A percentile compares a stretch with the other conserved stretches of the same genome.
phyloP scores from a whole-genome alignment of 2,329 filamentous ascomycete genomes.

The Clarireedia monteithiana region DNA sequence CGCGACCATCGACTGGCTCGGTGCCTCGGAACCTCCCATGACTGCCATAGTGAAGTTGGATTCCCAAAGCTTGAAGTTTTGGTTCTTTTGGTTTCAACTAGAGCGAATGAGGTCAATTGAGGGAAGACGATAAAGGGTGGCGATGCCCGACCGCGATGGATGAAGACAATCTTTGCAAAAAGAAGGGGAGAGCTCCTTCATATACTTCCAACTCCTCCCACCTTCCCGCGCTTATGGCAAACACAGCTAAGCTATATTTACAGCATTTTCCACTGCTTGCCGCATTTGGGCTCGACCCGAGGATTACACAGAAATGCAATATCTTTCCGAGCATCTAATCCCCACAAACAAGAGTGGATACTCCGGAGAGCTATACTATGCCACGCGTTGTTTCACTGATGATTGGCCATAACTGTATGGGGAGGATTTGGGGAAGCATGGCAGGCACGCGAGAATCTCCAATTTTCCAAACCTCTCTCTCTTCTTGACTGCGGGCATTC shows the following conservation, averaged over 20 bases:
- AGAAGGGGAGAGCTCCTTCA: neutral
- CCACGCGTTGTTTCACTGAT: neutral
- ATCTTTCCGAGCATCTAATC: neutral
- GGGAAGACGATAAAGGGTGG: neutral
- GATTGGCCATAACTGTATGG: neutral
- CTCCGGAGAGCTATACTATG: neutral
- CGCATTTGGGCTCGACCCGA: neutral
- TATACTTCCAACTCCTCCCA: neutral
- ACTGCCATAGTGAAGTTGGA: neutral
- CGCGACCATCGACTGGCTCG: constrained; percentile 32
- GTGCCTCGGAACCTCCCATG: neutral
- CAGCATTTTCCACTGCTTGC: neutral
- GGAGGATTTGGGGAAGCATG: neutral
- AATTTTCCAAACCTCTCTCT: neutral
- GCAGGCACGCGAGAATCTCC: neutral
- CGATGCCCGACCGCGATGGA: neutral
- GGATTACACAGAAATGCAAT: neutral
- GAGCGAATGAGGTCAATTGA: neutral
- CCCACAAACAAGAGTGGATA: neutral
- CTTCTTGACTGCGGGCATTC: neutral
- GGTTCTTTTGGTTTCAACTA: neutral
- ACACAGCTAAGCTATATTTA: neutral
- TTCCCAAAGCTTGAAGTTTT: neutral
- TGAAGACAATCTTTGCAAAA: neutral
- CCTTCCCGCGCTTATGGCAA: too few species aligned